These are phyloP conservation scores for Candida tunisiensis DNA, from an alignment of 1,139 yeast species.

Conservation along the genomic window DNA sequence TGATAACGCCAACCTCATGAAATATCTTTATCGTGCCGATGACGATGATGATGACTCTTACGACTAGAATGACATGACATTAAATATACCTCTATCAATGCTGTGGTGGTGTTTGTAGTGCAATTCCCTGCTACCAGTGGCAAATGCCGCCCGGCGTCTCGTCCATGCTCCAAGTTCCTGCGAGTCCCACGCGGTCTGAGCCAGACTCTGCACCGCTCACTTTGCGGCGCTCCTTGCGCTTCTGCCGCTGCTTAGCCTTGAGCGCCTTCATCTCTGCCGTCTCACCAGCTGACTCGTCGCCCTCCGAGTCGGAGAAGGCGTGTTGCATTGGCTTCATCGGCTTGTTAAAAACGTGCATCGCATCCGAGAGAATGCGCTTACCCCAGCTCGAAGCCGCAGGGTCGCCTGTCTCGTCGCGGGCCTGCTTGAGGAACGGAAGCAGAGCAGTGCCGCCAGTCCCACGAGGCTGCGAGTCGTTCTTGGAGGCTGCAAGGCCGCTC, in stretches of 20 bases:
- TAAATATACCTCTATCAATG: no score
- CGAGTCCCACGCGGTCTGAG: no score
- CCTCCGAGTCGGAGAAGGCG: conserved; percentile 6
- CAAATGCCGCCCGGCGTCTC: no score
- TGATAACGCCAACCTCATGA: conserved; percentile 13
- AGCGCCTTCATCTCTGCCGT: not conserved
- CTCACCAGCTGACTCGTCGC: conserved; percentile 3
- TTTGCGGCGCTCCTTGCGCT: no score
- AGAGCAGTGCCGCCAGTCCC: conserved; percentile 95
- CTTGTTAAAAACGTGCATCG: conserved; percentile 4
- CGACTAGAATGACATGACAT: not conserved
- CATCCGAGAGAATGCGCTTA: conserved; percentile 47
- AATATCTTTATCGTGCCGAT: conserved; percentile 8
- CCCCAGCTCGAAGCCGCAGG: conserved; percentile 90
- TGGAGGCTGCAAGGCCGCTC: conserved; percentile 17
- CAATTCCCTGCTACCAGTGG: no score
- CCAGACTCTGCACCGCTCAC: no score
- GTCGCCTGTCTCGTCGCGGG: conserved; percentile 90
- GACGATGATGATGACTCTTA: conserved; percentile 4
- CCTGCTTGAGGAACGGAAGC: conserved; percentile 82
- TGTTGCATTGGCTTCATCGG: conserved; percentile 2
- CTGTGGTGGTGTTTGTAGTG: no score
- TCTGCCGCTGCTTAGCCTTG: no score
- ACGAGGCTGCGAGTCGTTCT: conserved; percentile 22
- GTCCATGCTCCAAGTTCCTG: no score